Conservation (phyloP, 2,329 filamentous ascomycete genomes). For the Alternaria burnsii region DNA sequence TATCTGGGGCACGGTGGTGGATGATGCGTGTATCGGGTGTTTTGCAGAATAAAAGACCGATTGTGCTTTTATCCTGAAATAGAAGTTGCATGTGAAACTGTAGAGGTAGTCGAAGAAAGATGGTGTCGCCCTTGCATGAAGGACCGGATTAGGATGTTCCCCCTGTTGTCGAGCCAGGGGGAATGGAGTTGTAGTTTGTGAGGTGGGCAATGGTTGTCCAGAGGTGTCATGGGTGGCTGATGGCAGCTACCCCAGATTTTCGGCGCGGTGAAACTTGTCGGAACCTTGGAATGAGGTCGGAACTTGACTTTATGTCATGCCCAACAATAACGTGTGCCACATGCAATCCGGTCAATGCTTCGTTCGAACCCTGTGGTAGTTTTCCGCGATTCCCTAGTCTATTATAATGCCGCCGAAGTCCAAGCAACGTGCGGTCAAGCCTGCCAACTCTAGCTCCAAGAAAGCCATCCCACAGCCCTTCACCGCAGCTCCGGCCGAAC, state of each 20-base stretch:
- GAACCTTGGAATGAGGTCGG: slow-evolving; percentile 2
- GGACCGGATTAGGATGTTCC: background rate
- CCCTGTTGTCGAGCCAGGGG: background rate
- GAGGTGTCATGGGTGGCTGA: background rate
- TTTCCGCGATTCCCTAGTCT: background rate
- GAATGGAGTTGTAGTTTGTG: background rate
- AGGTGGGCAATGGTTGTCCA: background rate
- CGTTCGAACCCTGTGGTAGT: background rate
- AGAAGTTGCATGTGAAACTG: slow-evolving; percentile 4
- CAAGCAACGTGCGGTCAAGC: slow-evolving; percentile 28
- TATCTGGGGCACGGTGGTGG: background rate
- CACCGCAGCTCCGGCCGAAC: slow-evolving; percentile 67
- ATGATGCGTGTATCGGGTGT: slow-evolving; percentile 21
- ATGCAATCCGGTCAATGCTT: slow-evolving; percentile 8
- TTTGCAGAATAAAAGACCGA: slow-evolving; percentile 4
- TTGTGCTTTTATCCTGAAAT: slow-evolving; percentile 3
- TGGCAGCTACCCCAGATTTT: slow-evolving; percentile 14
- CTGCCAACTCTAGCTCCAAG: slow-evolving; percentile 7
- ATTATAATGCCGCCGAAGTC: slow-evolving; percentile 31
- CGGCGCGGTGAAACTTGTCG: slow-evolving; percentile 18
- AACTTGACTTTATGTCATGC: background rate
- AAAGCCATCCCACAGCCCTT: slow-evolving; percentile 62
- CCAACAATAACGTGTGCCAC: slow-evolving; percentile 1
- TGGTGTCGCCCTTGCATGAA: slow-evolving; percentile 1
- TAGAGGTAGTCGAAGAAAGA: background rate